Base-by-base conservation (phyloP, 345 rosid species). In the Eucalyptus curtisii region DNA sequence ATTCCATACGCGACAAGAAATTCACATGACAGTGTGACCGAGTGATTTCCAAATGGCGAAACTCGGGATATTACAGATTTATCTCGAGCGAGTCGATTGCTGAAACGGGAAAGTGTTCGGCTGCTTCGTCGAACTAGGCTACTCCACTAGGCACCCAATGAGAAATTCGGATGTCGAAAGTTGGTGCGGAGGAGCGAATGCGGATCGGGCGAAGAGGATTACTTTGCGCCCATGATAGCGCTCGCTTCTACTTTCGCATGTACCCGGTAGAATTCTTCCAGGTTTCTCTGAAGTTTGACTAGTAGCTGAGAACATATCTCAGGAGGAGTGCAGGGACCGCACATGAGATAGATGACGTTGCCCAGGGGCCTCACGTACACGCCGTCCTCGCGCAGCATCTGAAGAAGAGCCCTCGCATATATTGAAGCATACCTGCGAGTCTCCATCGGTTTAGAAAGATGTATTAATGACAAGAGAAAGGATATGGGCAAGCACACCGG, bases 341-440 rank as follows among this genome's bases (percentile, higher is more conserved):
- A 97, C 95, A 98, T 94, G 90, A 98, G 93, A 90, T 98, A 98
- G 25, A 98, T 92, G 33, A 97, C 98, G 91, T 95, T 95, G 53
- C 99, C 99, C 37, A 98, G 93, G 82, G 99, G 98, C 80, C 98
- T 94, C 93, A 87, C 90, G 95, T 95, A 94, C 86, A 98, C 89
- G 14, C 98, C 97, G 82, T 95, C 99, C 88, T 93, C 94, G 2
- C 95, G 93, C 88, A 97, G 97, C 95, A 93, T 92, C 90, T 87
- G 91, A 81, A 98, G 87, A 85, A 98, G 98, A 44, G 97, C 91
- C 61, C 92, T 92, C 42, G 98, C 94, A 42, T 93, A 94, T 13
- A 93, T 71, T 2, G 99, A 96, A 64, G 93, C 97, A 88, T 97
- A 98, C 93, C 99, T 98, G 85, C 87, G 59, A 86, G 82, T 19